These are phyloP conservation scores for Fusarium begoniae DNA, from an alignment of 2,329 filamentous ascomycete species.

Conservation along the genomic window DNA sequence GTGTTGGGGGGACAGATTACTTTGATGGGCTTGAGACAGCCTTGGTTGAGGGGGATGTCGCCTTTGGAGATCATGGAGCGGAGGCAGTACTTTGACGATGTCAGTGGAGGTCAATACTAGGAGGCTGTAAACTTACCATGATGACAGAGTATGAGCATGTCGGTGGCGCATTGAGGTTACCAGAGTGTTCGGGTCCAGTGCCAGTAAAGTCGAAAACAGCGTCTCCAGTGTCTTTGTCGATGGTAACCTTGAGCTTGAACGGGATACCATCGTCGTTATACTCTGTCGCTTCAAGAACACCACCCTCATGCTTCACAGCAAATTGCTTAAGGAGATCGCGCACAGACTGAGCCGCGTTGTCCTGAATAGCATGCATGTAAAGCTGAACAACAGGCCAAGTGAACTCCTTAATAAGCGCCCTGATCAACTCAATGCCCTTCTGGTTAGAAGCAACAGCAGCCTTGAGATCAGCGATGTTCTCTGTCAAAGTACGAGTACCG, in stretches of 20 bases:
- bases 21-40: slow-evolving; percentile 59
- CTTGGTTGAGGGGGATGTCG: slow-evolving; percentile 49
- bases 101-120: not conserved
- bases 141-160: slow-evolving; percentile 45
- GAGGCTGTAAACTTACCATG: slow-evolving; percentile 29
- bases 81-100: slow-evolving; percentile 40
- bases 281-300: slow-evolving; percentile 77
- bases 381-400: slow-evolving; percentile 80
- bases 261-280: slow-evolving; percentile 89
- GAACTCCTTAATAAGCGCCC: slow-evolving; percentile 78
- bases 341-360: slow-evolving; percentile 81
- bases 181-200: slow-evolving; percentile 44
- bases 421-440: slow-evolving; percentile 82
- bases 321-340: slow-evolving; percentile 77
- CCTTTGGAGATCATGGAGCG: slow-evolving; percentile 45
- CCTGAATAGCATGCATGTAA: slow-evolving; percentile 85
- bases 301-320: slow-evolving; percentile 72
- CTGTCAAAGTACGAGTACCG: slow-evolving; percentile 74
- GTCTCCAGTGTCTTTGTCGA: slow-evolving; percentile 77
- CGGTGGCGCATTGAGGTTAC: slow-evolving; percentile 44
- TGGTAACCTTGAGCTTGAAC: slow-evolving; percentile 78
- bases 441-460: slow-evolving; percentile 88
- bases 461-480: slow-evolving; percentile 88
- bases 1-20: slow-evolving; percentile 43
- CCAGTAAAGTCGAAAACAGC: slow-evolving; percentile 68